A percentile compares a stretch with the other conserved stretches of the same genome.
Evolutionary conservation across 495 filamentous ascomycete species (phyloP).

Genomic region (Aspergillus affinis): DNA sequence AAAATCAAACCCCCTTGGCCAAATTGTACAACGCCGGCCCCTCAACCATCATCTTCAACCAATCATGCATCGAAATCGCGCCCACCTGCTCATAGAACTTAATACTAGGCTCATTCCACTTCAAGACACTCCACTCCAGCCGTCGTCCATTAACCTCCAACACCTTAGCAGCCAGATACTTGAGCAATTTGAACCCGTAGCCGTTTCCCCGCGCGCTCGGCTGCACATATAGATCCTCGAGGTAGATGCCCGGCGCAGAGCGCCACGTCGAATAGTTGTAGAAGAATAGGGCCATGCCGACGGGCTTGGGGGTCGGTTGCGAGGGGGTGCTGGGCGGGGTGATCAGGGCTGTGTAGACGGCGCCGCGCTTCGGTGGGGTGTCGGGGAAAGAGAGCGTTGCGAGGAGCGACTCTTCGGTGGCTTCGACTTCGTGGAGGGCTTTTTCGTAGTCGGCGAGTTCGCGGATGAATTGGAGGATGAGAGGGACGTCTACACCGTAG

Average conservation of each 20-base stretch:
- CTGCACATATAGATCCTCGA: constrained; percentile 89
- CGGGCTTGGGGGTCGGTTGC: constrained; percentile 35
- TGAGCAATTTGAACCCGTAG: constrained; percentile 75
- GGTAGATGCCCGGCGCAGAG: constrained; percentile 81
- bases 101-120: constrained; percentile 86
- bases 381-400: constrained; percentile 75
- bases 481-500: constrained; percentile 65
- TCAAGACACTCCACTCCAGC: constrained; percentile 91
- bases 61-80: constrained; percentile 78
- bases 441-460: constrained; percentile 88
- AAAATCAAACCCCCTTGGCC: constrained; percentile 27
- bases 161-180: constrained; percentile 74
- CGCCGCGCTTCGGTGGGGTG: constrained; percentile 36
- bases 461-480: constrained; percentile 79
- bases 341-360: constrained; percentile 45
- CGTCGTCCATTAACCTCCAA: constrained; percentile 65
- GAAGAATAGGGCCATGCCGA: constrained; percentile 68
- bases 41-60: constrained; percentile 89
- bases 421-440: constrained; percentile 66
- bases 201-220: constrained; percentile 67
- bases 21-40: constrained; percentile 65
- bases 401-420: constrained; percentile 71
- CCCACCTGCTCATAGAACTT: constrained; percentile 81
- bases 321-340: constrained; percentile 32
- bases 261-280: constrained; percentile 84